Conservation (phyloP, 2,329 filamentous ascomycete species). For the Cladophialophora chaetospira region DNA sequence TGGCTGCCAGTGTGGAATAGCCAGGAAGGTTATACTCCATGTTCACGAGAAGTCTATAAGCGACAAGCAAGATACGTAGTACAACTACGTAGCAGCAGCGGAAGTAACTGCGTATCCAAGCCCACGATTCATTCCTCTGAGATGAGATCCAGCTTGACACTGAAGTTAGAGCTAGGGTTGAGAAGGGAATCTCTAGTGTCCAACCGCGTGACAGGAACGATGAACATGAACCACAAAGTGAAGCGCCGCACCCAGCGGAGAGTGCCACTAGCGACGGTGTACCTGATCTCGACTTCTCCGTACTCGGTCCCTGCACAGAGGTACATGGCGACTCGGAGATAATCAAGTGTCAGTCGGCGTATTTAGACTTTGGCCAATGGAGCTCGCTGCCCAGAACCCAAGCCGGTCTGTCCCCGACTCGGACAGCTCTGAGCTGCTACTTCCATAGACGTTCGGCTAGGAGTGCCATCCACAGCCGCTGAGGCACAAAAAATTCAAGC, state of each 20-base stretch:
- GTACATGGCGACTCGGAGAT: not conserved
- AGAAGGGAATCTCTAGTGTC: not conserved
- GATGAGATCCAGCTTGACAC: not conserved
- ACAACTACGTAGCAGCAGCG: no score
- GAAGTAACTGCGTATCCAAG: no score
- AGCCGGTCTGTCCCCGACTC: constrained; percentile 9
- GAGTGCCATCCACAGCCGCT: no score
- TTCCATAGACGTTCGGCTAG: no score
- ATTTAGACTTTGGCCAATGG: no score
- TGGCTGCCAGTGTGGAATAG: no score
- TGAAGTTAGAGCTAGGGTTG: not conserved
- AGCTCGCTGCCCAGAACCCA: no score
- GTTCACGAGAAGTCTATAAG: constrained; percentile 1
- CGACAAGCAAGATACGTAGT: no score
- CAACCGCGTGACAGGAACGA: not conserved
- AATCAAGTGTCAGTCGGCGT: constrained; percentile 3
- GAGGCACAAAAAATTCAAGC: no score
- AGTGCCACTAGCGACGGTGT: not conserved
- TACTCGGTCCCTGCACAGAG: not conserved
- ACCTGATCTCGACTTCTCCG: not conserved
- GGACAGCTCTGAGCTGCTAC: not conserved
- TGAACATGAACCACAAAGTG: not conserved
- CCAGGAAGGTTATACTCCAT: no score
- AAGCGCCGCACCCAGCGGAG: not conserved
- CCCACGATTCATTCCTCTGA: no score